phyloP scores from a whole-genome alignment of 2,329 filamentous ascomycete genomes.

The Cladosporium sp. region DNA sequence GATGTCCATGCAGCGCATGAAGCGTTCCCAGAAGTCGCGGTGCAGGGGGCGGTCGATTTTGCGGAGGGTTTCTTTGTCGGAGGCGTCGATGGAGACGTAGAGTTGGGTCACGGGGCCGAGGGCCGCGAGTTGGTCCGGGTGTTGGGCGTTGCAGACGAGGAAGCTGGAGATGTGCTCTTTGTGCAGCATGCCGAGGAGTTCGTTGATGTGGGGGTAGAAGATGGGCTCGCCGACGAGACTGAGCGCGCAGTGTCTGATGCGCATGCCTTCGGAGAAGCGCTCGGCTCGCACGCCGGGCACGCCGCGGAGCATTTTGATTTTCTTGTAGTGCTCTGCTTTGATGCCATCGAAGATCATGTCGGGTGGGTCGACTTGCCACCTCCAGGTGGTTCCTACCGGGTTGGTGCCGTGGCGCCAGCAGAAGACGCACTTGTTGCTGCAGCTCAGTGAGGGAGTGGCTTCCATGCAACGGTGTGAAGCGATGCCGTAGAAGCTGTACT shows the following conservation, averaged over 20 bases:
- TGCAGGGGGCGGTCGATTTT: constrained; percentile 89
- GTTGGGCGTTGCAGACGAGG: constrained; percentile 94
- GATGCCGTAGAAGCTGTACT: constrained; percentile 96
- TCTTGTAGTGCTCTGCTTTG: constrained; percentile 88
- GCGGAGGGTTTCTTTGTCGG: constrained; percentile 78
- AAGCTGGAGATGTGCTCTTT: constrained; percentile 84
- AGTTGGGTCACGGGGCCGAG: constrained; percentile 86
- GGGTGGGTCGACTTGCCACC: constrained; percentile 89
- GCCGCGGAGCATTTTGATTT: constrained; percentile 95
- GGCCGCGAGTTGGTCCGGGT: constrained; percentile 80
- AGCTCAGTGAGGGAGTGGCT: constrained; percentile 89
- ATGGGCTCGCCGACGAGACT: constrained; percentile 95
- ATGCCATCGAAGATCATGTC: constrained; percentile 86
- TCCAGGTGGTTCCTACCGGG: constrained; percentile 92
- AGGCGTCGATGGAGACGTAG: constrained; percentile 94
- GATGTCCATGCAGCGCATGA: constrained; percentile 86
- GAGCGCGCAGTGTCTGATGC: constrained; percentile 87
- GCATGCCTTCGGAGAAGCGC: constrained; percentile 86
- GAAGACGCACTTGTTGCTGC: constrained; percentile 97
- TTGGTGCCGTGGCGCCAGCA: constrained; percentile 99
- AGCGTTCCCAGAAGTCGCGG: constrained; percentile 96
- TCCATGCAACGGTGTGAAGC: constrained; percentile 98
- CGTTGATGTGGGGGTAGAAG: constrained; percentile 96
- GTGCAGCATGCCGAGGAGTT: constrained; percentile 80
- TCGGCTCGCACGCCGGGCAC: constrained; percentile 90